These are phyloP conservation scores for Kwoniella mangroviensis DNA, from an alignment of 768 basidiomycete genomes.

Conservation along the genomic window DNA sequence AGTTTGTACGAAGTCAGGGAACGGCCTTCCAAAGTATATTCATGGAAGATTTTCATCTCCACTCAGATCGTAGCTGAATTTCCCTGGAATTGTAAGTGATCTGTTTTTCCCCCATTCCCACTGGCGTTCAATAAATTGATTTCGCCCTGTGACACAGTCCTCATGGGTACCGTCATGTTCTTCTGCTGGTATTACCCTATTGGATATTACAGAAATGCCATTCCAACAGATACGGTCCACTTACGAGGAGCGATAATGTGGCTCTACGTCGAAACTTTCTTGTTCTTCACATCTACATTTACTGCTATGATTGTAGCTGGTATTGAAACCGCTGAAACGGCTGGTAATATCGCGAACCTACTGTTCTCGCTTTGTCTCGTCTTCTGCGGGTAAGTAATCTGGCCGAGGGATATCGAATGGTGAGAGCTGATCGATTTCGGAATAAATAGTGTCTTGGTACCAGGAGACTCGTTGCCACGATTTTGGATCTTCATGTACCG, in stretches of 20 bases:
- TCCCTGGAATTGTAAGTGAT: conserved; percentile 36
- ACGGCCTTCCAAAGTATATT: conserved; percentile 57
- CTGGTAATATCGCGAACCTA: conserved; percentile 60
- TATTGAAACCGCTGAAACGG: conserved; percentile 59
- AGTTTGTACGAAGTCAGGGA: conserved; percentile 58
- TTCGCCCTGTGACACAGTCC: conserved; percentile 8
- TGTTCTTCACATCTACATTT: conserved; percentile 59
- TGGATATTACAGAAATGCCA: conserved; percentile 60
- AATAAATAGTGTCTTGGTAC: conserved; percentile 51
- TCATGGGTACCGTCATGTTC: conserved; percentile 52
- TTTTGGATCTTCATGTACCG: conserved; percentile 57
- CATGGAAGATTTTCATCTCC: conserved; percentile 56
- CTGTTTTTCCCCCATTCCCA: not conserved
- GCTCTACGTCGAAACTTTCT: conserved; percentile 59
- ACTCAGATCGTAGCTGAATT: conserved; percentile 57
- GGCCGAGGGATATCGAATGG: no score
- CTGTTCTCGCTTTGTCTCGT: conserved; percentile 60
- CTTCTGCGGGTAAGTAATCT: conserved; percentile 58
- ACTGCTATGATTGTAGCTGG: conserved; percentile 59
- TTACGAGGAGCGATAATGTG: conserved; percentile 61
- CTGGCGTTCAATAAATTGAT: not conserved
- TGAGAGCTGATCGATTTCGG: no score
- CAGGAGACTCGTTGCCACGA: conserved; percentile 40
- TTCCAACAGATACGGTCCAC: conserved; percentile 53
- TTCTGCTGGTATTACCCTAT: conserved; percentile 59